A percentile compares a stretch with the other conserved stretches of the same genome.
Evolutionary conservation across 805 yeast genomes (phyloP).

Genomic region (Candida glaebosa): DNA sequence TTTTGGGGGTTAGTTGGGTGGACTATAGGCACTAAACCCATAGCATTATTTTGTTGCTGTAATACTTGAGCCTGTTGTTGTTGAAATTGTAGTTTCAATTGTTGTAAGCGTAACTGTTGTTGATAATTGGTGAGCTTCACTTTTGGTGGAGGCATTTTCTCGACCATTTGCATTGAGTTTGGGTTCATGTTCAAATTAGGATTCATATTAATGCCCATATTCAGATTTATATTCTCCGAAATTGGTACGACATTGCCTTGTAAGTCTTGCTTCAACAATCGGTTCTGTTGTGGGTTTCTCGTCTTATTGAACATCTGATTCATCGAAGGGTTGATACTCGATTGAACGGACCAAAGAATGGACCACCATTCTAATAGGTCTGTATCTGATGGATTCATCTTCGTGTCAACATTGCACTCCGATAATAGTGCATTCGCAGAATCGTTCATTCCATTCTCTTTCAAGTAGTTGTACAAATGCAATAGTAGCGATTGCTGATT

Average conservation of each 20-base stretch:
- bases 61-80: conserved; percentile 13
- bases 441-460: conserved; percentile 45
- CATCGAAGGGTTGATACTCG: conserved; percentile 35
- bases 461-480: conserved; percentile 48
- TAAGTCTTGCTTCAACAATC: background rate
- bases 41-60: conserved; percentile 5
- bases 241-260: conserved; percentile 1
- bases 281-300: conserved; percentile 1
- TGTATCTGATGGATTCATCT: conserved; percentile 30
- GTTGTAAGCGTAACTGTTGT: conserved; percentile 22
- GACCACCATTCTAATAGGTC: conserved; percentile 59
- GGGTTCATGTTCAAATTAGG: conserved; percentile 6
- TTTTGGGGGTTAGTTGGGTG: conserved; percentile 6
- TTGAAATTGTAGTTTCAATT: conserved; percentile 20
- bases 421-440: conserved; percentile 46
- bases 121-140: conserved; percentile 14
- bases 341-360: conserved; percentile 46
- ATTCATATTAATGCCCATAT: background rate
- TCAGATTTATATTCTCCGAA: conserved; percentile 3
- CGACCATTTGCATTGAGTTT: background rate
- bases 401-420: conserved; percentile 11
- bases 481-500: conserved; percentile 46
- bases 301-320: conserved; percentile 17
- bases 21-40: conserved; percentile 1
- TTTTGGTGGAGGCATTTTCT: conserved; percentile 5